Base-by-base conservation (phyloP, 2,329 filamentous ascomycete genomes). In the Colletotrichum musae region DNA sequence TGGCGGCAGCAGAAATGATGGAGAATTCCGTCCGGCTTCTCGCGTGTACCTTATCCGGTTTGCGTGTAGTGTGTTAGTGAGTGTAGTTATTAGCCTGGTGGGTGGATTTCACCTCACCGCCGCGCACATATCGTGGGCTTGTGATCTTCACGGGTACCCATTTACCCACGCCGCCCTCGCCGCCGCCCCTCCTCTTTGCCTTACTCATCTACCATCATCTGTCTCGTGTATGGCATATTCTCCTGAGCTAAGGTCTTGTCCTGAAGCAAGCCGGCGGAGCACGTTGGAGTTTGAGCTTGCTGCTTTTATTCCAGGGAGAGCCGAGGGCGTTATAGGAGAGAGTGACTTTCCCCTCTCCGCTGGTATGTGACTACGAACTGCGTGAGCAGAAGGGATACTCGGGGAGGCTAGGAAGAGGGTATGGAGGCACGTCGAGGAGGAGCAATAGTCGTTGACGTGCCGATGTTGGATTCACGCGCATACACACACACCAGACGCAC, bases 31-130 rank as follows among this genome's bases (percentile, higher is more conserved):
- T 43, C 48, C 53, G 48, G 53, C 47, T 58, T 36, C 64, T 52
- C 41, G 43, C 57, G 48, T 24, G 26, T 36, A 21, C 32, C 10
- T 36, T 36, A 36, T 36, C 32, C 32, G 32, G 32, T 36, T 36
- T 36, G 7, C 61, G 24, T 26, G 52, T 64, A 21, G 48, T 32
- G 47, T 43, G 28, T 32, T 32, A 21, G 45, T 36, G 51, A 50
- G 43, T 39, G 26, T 24, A 24, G 21, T 24, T 24, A 24, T 24
- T 24, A 24, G 21, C 21, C 21, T 24, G 21, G 21, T 36, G 16
- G 59, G 58, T 65, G 65, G 65, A 65, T 68, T 63, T 48, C 28
- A 28, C 32, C 41, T 68, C 65, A 64, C 65, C 54, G 60, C 60
- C 59, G 60, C 18, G n/a, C 21, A 50, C 60, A 59, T 36, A 59